Evolutionary conservation across 2,329 filamentous ascomycete species (phyloP), one percentile per base, ranked within the genome.

Genomic region (Nemania diffusa): DNA sequence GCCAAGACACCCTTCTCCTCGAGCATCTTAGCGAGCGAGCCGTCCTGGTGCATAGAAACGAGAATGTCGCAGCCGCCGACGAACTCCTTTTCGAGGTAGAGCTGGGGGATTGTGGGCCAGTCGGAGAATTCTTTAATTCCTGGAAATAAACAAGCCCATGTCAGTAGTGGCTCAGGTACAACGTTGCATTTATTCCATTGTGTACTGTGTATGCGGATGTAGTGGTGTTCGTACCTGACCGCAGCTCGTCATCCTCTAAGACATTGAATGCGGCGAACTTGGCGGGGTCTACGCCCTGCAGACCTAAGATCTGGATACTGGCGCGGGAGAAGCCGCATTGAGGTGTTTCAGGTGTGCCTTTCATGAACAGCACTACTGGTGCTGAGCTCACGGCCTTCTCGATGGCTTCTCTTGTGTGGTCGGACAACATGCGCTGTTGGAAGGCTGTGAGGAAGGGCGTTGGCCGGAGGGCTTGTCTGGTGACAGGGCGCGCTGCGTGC

Each of bases 181-280:
- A 24, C 9, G n/a, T 20, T 15, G 1, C n/a, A 4, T 20, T n/a
- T 5, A 8, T 46, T n/a, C n/a, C 6, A 22, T 7, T 40, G 9
- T 40, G 8, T 40, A 13, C 11, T 3, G 34, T 40, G 34, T 40
- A 40, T 40, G 34, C 8, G 34, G 34, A 15, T 40, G 34, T 5
- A 51, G n/a, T 5, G 22, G 22, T 27, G 34, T 40, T 78, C 84
- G 68, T 81, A 95, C 92, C 93, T 81, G 90, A 84, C 74, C 96
- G 89, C 78, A 99, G 81, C 78, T 97, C 94, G 3, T 91, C 81
- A 79, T 98, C 94, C 82, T 98, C 96, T 64, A 99, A 82, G 44
- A 99, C 96, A 81, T 99, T 98, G 82, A 97, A 97, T 7, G 96
- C 95, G n/a, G 94, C 92, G 79, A 99, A 99, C 84, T 98, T 98